Base-by-base conservation (phyloP, 108 stramenopile species). In the Aurantiochytrium sp. region DNA sequence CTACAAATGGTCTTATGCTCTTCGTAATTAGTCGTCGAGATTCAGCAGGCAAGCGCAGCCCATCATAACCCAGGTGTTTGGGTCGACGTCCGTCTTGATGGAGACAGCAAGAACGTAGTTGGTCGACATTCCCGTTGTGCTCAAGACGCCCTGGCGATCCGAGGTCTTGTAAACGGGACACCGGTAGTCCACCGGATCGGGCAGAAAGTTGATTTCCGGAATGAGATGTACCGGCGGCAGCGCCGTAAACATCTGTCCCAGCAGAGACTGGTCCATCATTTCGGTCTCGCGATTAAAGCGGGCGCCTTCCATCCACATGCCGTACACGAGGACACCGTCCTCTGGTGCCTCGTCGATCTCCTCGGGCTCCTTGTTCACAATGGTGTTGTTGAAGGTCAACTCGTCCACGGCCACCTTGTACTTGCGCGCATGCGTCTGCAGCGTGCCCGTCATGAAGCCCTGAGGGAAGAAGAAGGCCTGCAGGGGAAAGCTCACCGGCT, bases 381-480 rank as follows among this genome's bases (percentile, higher is more conserved):
- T 55, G 1, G 91, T 55, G 55, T 89, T 93, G 81, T 90, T 69
- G 91, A 92, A 94, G 42, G 54, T 55, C 30, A 94, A 88, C 30
- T 92, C 91, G 89, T 94, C 94, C 42, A 94, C 93, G 21, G 94
- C 92, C 24, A 93, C 91, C 88, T 90, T 69, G 88, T 92, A 92
- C 88, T 92, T 93, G 34, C 94, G 59, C 31, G 94, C 93, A 68
- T 90, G 92, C 5, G 92, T 94, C 90, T 94, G 94, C 48, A 94
- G 86, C 17, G 94, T 93, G 5, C 93, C 94, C 37, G 94, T 94
- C 94, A 94, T 94, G 90, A 94, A 94, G 22, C 94, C 94, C 68
- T 94, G 94, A 12, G 94, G 94, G 68, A 94, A 94, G 90, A 94
- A 94, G 86, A 94, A 94, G 21, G 93, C 94, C 10, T 91, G 92